Percentiles rank a stretch among this genome's conserved stretches.
phyloP scores from a whole-genome alignment of 306 rosid genomes.

The Datisca glomerata region DNA sequence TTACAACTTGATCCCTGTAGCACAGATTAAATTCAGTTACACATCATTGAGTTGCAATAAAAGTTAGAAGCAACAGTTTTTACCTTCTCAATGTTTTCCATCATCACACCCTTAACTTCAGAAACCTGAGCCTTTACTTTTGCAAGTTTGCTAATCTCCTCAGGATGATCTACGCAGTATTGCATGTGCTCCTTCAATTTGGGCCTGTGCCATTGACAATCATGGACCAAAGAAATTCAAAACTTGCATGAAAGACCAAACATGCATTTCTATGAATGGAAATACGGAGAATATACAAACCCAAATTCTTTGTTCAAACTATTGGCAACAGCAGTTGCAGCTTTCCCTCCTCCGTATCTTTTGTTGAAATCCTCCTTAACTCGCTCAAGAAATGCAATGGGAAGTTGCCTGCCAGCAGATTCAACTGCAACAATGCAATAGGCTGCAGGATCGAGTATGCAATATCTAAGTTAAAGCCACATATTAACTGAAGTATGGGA shows the following conservation, averaged over 20 bases:
- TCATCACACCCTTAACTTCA: constrained; percentile 14
- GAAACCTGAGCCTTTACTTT: constrained; percentile 12
- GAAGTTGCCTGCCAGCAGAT: constrained; percentile 10
- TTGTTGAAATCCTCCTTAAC: constrained; percentile 9
- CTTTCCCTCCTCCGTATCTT: constrained; percentile 16
- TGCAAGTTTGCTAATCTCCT: constrained; percentile 7
- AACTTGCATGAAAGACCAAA: too few species aligned
- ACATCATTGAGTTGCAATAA: too few species aligned
- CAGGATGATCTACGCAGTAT: constrained; percentile 14
- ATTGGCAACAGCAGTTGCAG: constrained; percentile 10
- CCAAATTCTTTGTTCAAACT: constrained; percentile 14
- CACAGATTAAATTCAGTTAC: too few species aligned
- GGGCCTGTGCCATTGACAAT: constrained; percentile 4
- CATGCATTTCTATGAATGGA: not conserved
- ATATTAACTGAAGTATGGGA: too few species aligned
- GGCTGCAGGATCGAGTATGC: constrained; percentile 1
- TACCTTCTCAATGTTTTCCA: constrained; percentile 14
- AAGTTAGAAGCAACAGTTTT: too few species aligned
- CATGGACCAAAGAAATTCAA: not conserved
- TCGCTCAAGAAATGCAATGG: constrained; percentile 10
- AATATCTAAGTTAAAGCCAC: not conserved
- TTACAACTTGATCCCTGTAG: too few species aligned
- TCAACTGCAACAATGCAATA: constrained; percentile 13
- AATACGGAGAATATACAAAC: constrained; percentile 2
- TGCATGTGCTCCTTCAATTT: constrained; percentile 15